phyloP scores from a whole-genome alignment of 2,329 filamentous ascomycete species.

The Dactylellina haptotyla region DNA sequence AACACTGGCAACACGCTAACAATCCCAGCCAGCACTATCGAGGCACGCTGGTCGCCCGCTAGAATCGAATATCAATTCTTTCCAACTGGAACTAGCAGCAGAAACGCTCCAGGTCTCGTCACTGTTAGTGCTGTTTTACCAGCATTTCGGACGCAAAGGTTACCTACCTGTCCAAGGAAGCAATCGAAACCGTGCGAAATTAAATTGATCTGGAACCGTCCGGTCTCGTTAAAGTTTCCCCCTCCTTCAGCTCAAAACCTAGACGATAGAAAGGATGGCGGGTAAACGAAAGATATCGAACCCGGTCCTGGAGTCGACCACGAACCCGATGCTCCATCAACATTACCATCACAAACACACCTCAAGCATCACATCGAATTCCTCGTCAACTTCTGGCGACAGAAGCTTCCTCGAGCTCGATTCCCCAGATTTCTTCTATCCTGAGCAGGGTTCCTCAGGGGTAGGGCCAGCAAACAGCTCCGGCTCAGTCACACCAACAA shows the following conservation, averaged over 20 bases:
- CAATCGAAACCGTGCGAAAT: not conserved
- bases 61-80: conserved; percentile 6
- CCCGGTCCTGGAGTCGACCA: conserved; percentile 33
- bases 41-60: not conserved
- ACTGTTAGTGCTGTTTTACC: not conserved
- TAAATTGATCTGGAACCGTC: conserved; percentile 3
- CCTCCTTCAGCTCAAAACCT: conserved; percentile 1
- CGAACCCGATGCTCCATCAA: conserved; percentile 28
- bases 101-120: not conserved
- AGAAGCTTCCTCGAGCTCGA: conserved; percentile 29
- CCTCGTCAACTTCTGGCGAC: conserved; percentile 21
- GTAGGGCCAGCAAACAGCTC: conserved; percentile 5
- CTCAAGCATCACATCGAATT: conserved; percentile 28
- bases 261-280: conserved; percentile 19
- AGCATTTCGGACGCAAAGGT: not conserved
- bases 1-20: conserved; percentile 7
- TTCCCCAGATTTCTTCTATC: conserved; percentile 23
- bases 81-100: not conserved
- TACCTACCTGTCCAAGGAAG: not conserved
- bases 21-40: not conserved
- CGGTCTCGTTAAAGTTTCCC: not conserved
- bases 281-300: conserved; percentile 38
- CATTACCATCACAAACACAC: conserved; percentile 29
- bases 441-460: conserved; percentile 6
- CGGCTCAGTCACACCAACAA: conserved; percentile 34